phyloP scores from a whole-genome alignment of 2,329 filamentous ascomycete species.

The Verticillium zaregamsianum region DNA sequence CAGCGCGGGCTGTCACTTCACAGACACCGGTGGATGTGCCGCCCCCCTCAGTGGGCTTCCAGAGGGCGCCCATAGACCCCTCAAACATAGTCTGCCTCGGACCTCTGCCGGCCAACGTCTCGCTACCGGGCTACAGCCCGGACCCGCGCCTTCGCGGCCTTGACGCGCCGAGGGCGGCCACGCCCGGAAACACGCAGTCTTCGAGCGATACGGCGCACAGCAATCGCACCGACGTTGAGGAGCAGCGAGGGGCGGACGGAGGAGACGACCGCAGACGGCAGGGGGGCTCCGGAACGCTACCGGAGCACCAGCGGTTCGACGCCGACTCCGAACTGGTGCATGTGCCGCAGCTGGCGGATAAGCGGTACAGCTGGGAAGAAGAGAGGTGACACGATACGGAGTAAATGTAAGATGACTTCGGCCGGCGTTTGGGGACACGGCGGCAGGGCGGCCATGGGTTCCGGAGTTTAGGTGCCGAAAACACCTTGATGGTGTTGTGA shows the following conservation, averaged over 20 bases:
- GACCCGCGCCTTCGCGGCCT: constrained; percentile 15
- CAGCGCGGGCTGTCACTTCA: constrained; percentile 15
- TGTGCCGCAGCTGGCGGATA: constrained; percentile 45
- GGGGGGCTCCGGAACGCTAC: constrained; percentile 14
- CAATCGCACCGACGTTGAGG: constrained; percentile 50
- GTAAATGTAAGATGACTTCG: not conserved
- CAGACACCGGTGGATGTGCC: constrained; percentile 16
- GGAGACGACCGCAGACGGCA: constrained; percentile 12
- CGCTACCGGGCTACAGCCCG: constrained; percentile 2
- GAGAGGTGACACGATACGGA: constrained; percentile 14
- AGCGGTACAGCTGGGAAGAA: constrained; percentile 49
- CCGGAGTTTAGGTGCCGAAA: not conserved
- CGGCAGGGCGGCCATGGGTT: not conserved
- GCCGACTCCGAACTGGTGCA: constrained; percentile 41
- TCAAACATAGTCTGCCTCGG: constrained; percentile 51
- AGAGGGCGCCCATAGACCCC: constrained; percentile 48
- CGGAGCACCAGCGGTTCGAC: constrained; percentile 38
- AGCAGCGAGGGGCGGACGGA: constrained; percentile 26
- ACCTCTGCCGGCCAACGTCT: constrained; percentile 37
- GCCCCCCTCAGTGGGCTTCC: constrained; percentile 28
- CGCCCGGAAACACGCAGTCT: not conserved
- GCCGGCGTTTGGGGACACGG: not conserved
- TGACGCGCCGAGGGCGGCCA: not conserved
- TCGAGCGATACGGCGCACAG: constrained; percentile 23
- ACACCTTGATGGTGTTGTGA: not conserved